Conservation (phyloP, 2,329 filamentous ascomycete species). For the Epichloe sp. region DNA sequence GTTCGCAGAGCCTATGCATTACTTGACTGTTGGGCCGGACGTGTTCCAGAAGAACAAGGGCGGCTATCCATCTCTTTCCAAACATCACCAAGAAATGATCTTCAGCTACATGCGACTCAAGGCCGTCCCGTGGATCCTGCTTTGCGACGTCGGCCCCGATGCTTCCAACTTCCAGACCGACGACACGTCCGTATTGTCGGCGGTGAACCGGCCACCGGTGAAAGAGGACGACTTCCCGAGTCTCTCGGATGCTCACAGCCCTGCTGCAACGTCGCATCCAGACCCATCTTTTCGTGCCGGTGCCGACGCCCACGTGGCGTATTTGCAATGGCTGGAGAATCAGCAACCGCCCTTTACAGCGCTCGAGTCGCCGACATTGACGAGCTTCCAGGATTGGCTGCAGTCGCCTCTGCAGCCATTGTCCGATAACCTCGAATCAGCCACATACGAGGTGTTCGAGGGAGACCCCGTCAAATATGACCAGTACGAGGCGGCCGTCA, state of each 20-base stretch:
- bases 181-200: conserved; percentile 10
- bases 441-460: conserved; percentile 97
- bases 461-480: conserved; percentile 97
- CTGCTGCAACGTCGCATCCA: conserved; percentile 5
- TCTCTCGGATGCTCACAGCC: conserved; percentile 49
- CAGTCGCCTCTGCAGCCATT: conserved; percentile 90
- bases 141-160: conserved; percentile 47
- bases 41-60: conserved; percentile 47
- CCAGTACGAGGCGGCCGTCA: conserved; percentile 81
- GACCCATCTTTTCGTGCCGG: conserved; percentile 17
- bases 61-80: conserved; percentile 49
- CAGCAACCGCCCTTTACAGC: conserved; percentile 54
- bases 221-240: conserved; percentile 52
- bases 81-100: conserved; percentile 47
- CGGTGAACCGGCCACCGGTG: conserved; percentile 18
- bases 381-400: conserved; percentile 76
- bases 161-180: conserved; percentile 18
- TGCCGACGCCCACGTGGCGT: conserved; percentile 49
- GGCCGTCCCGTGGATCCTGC: conserved; percentile 46
- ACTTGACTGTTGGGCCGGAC: conserved; percentile 39
- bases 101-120: conserved; percentile 52
- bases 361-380: conserved; percentile 38
- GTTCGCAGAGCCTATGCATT: conserved; percentile 56
- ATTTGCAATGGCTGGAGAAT: conserved; percentile 71
- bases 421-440: conserved; percentile 90